Percentiles rank a stretch among this genome's conserved stretches.
These are phyloP conservation scores for Triticum turgidum DNA, from an alignment of 176 grass and related monocot genomes.

Conservation along the genomic window DNA sequence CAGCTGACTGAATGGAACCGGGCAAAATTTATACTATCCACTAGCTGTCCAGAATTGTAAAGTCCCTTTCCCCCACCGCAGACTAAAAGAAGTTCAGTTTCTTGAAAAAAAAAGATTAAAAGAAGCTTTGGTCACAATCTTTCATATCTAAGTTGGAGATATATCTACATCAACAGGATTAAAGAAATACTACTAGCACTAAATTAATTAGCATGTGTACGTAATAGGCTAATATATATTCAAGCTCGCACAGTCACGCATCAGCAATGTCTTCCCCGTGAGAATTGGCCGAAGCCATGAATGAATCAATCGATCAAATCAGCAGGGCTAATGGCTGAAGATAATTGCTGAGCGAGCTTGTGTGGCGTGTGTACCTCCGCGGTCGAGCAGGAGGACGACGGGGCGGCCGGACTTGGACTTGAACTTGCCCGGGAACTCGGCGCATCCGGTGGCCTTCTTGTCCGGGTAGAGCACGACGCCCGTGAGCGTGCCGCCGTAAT, in stretches of 20 bases:
- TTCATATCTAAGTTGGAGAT: too few relatives aligned
- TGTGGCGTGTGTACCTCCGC: slow-evolving; percentile 51
- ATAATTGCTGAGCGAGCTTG: neutral
- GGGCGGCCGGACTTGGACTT: slow-evolving; percentile 69
- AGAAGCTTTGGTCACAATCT: too few relatives aligned
- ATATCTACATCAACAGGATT: too few relatives aligned
- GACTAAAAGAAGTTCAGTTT: too few relatives aligned
- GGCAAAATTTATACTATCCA: too few relatives aligned
- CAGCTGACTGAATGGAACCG: too few relatives aligned
- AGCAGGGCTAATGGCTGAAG: neutral
- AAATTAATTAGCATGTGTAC: neutral
- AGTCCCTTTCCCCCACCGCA: too few relatives aligned
- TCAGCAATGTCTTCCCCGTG: neutral
- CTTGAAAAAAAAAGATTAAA: too few relatives aligned
- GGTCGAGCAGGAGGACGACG: slow-evolving; percentile 84
- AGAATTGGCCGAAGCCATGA: neutral
- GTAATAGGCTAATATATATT: neutral
- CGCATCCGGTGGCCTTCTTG: slow-evolving; percentile 65
- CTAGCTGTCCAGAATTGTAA: too few relatives aligned
- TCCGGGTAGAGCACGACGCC: slow-evolving; percentile 81
- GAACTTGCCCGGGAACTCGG: slow-evolving; percentile 54
- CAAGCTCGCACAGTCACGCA: neutral
- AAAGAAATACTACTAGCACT: neutral
- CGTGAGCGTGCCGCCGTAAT: slow-evolving; percentile 86
- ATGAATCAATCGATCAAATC: neutral